These are phyloP conservation scores for Penstemon eatonii DNA, from an alignment of 257 asterid species.

Conservation along the genomic window DNA sequence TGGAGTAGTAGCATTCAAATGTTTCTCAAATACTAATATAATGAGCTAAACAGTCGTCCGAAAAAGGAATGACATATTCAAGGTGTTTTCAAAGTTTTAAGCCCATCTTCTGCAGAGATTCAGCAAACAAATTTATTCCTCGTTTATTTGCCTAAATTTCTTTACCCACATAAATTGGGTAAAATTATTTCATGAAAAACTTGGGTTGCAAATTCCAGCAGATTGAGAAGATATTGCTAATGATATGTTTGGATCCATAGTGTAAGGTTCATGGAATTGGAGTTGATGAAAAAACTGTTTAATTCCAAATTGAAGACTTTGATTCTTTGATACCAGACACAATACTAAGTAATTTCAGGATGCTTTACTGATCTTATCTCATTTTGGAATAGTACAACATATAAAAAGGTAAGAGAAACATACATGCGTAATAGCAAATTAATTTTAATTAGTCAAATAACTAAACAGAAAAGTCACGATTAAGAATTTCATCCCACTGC, in stretches of 20 bases:
- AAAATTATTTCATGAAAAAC: not conserved
- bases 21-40: slow-evolving; percentile 30
- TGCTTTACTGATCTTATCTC: no score
- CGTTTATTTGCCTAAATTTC: slow-evolving; percentile 10
- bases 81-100: no score
- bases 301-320: not conserved
- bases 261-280: slow-evolving; percentile 3
- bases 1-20: slow-evolving; percentile 21
- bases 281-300: not conserved
- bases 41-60: slow-evolving; percentile 28
- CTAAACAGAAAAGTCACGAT: no score
- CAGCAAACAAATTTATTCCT: slow-evolving; percentile 17
- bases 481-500: no score
- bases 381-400: not conserved
- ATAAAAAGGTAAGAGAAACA: not conserved
- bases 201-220: slow-evolving; percentile 1
- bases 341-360: not conserved
- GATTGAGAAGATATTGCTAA: not conserved
- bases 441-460: not conserved
- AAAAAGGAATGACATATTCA: slow-evolving; percentile 10
- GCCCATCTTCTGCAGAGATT: slow-evolving; percentile 18
- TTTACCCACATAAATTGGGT: slow-evolving; percentile 13
- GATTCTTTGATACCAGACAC: not conserved
- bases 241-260: not conserved
- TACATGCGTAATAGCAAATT: not conserved